Evolutionary conservation across 2,329 filamentous ascomycete genomes (phyloP).

Genomic region (Colletotrichum sp.): DNA sequence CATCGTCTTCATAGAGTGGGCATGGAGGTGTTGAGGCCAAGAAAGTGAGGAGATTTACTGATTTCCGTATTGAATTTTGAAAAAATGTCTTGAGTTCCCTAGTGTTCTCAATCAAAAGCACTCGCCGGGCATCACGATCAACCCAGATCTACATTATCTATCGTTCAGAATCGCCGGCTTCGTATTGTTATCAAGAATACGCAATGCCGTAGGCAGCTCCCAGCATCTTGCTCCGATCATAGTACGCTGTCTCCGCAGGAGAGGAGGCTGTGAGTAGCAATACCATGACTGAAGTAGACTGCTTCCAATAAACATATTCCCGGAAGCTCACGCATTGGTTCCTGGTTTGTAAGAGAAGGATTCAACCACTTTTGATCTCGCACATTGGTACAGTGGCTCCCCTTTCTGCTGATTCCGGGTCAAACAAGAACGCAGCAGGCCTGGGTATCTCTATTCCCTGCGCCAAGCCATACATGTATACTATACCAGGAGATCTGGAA

Average conservation of each 20-base stretch:
- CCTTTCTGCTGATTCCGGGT: too few species aligned
- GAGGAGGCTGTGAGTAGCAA: background rate
- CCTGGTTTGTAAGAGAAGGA: background rate
- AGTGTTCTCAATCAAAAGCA: background rate
- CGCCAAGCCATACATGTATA: too few species aligned
- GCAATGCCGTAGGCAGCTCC: fast-evolving
- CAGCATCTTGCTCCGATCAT: background rate
- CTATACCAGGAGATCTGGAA: too few species aligned
- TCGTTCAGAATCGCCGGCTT: background rate
- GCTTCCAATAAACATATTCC: too few species aligned
- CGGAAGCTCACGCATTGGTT: background rate
- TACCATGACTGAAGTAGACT: background rate
- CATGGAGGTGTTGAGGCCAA: background rate
- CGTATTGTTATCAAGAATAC: background rate
- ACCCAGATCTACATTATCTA: background rate
- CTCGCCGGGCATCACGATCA: background rate
- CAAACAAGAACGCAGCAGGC: too few species aligned
- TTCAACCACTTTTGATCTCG: too few species aligned
- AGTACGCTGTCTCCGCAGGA: background rate
- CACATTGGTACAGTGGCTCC: too few species aligned
- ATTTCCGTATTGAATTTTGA: fast-evolving
- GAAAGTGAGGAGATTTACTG: fast-evolving
- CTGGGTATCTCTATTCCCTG: too few species aligned
- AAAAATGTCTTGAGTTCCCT: background rate
- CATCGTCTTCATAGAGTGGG: background rate